A percentile compares a stretch with the other conserved stretches of the same genome.
Conservation (phyloP, 179 eudicot species). For the Heliamphora pulchella region DNA sequence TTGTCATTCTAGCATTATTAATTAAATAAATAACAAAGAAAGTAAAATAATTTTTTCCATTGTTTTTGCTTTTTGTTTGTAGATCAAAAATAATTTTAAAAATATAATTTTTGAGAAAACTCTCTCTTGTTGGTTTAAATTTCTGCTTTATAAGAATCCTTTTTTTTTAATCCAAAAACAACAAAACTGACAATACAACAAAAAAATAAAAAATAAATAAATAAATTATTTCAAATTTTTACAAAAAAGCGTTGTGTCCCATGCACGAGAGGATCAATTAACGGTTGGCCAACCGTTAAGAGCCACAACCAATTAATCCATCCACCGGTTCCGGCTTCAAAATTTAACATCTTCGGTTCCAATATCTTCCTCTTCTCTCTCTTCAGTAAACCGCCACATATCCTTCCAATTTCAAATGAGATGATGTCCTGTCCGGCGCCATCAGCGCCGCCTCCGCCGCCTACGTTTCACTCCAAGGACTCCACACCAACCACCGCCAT, state of each 20-base stretch:
- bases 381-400: not conserved
- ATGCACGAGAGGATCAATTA: not conserved
- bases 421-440: constrained; percentile 9
- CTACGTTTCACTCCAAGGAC: not conserved
- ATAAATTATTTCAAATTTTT: not conserved
- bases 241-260: not conserved
- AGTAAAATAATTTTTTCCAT: no score
- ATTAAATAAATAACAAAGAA: no score
- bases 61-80: no score
- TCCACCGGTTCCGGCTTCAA: not conserved
- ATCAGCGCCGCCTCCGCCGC: constrained; percentile 22
- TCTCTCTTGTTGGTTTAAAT: no score
- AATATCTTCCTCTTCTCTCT: not conserved
- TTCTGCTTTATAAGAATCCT: no score
- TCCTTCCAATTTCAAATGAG: not conserved
- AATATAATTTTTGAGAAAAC: no score
- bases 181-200: not conserved
- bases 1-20: no score
- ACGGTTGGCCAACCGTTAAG: constrained; percentile 14
- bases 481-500: not conserved
- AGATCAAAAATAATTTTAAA: no score
- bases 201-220: not conserved
- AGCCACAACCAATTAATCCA: not conserved
- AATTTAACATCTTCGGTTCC: not conserved
- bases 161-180: no score